Evolutionary conservation across 1,139 yeast genomes (phyloP).

Genomic region (Suhomyces wounanorum): DNA sequence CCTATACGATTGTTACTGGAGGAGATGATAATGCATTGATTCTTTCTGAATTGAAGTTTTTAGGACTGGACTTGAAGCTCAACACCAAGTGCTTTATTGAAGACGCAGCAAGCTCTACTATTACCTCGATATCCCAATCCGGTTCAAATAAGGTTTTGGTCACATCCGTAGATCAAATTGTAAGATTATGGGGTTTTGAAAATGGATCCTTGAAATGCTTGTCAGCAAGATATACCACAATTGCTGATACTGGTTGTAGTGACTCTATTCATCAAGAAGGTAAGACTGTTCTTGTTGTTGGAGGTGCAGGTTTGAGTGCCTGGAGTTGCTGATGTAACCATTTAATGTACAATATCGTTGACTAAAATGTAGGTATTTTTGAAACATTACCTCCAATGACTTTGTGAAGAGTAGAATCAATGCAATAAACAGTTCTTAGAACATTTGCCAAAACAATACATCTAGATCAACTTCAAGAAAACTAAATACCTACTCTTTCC

Average conservation of each 20-base stretch:
- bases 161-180: slow-evolving; percentile 77
- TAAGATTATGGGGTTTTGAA: slow-evolving; percentile 60
- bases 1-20: slow-evolving; percentile 59
- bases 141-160: slow-evolving; percentile 36
- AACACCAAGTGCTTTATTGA: slow-evolving; percentile 35
- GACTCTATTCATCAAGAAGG: slow-evolving; percentile 37
- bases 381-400: too few species aligned
- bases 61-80: slow-evolving; percentile 18
- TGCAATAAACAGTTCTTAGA: too few species aligned
- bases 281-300: slow-evolving; percentile 45
- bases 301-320: slow-evolving; percentile 71
- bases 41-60: slow-evolving; percentile 37
- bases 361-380: too few species aligned
- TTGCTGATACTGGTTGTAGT: slow-evolving; percentile 87
- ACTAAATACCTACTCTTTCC: too few species aligned
- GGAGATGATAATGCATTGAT: slow-evolving; percentile 89
- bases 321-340: slow-evolving; percentile 34
- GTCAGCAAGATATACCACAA: slow-evolving; percentile 64
- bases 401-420: too few species aligned
- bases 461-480: too few species aligned
- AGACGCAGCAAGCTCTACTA: slow-evolving; percentile 82
- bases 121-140: slow-evolving; percentile 59
- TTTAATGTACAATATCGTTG: background rate
- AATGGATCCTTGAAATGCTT: slow-evolving; percentile 34
- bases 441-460: too few species aligned